A percentile compares a stretch with the other conserved stretches of the same genome.
phyloP scores from a whole-genome alignment of 2,329 filamentous ascomycete species.

The Elsinoe necatrix region DNA sequence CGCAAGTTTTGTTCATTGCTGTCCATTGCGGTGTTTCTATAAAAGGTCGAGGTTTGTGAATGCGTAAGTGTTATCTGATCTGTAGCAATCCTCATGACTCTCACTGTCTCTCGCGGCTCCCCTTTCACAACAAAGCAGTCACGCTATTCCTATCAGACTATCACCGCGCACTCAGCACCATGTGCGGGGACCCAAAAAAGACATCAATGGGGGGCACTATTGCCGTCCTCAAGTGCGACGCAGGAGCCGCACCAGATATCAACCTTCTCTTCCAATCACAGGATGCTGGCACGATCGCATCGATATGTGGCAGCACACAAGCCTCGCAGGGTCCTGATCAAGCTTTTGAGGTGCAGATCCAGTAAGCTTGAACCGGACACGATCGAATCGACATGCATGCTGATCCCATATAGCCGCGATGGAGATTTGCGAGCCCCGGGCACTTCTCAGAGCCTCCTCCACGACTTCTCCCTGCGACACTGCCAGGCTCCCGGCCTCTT shows the following conservation, averaged over 20 bases:
- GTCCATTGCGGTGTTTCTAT: slow-evolving; percentile 4
- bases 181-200: slow-evolving; percentile 6
- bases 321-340: not conserved
- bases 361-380: not conserved
- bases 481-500: not conserved
- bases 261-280: slow-evolving; percentile 14
- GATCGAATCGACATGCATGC: not conserved
- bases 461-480: slow-evolving; percentile 4
- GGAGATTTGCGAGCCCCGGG: slow-evolving; percentile 3
- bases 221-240: slow-evolving; percentile 10
- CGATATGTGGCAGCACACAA: slow-evolving; percentile 3
- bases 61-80: not conserved
- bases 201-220: slow-evolving; percentile 11
- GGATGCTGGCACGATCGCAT: not conserved
- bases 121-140: not conserved
- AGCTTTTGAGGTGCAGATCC: slow-evolving; percentile 8
- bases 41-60: not conserved
- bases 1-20: slow-evolving; percentile 13
- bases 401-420: slow-evolving; percentile 1
- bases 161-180: not conserved
- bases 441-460: not conserved
- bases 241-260: slow-evolving; percentile 9
- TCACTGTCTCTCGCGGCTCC: not conserved
- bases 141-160: not conserved
- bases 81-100: not conserved